phyloP scores from a whole-genome alignment of 2,329 filamentous ascomycete species.

The Aspergillus felis region DNA sequence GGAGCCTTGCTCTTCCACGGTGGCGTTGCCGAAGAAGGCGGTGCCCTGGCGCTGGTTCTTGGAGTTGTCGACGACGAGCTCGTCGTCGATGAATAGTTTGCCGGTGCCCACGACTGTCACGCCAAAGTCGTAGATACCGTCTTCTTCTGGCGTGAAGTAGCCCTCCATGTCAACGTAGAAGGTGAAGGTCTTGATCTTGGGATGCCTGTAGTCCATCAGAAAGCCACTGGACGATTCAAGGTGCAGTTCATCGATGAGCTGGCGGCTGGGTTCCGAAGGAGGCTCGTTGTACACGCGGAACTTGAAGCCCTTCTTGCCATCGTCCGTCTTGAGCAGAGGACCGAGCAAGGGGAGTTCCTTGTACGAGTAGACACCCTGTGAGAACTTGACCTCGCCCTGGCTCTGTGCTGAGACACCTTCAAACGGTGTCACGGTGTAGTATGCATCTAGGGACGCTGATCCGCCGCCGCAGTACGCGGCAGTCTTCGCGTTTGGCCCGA shows the following conservation, averaged over 20 bases:
- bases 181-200: slow-evolving; percentile 48
- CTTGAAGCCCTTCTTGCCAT: slow-evolving; percentile 56
- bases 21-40: slow-evolving; percentile 63
- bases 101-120: slow-evolving; percentile 63
- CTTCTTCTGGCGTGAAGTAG: slow-evolving; percentile 56
- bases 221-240: slow-evolving; percentile 44
- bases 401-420: slow-evolving; percentile 40
- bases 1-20: slow-evolving; percentile 59
- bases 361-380: slow-evolving; percentile 62
- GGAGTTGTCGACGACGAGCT: slow-evolving; percentile 62
- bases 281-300: slow-evolving; percentile 62
- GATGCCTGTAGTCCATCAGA: slow-evolving; percentile 53
- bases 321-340: slow-evolving; percentile 47
- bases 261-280: slow-evolving; percentile 45
- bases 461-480: slow-evolving; percentile 58
- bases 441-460: slow-evolving; percentile 53
- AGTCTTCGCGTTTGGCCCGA: slow-evolving; percentile 52
- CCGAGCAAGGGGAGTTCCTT: slow-evolving; percentile 60
- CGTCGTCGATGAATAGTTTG: slow-evolving; percentile 60
- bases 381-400: slow-evolving; percentile 43
- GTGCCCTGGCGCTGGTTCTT: slow-evolving; percentile 61
- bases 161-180: slow-evolving; percentile 63
- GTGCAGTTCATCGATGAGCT: slow-evolving; percentile 50
- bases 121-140: slow-evolving; percentile 62
- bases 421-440: slow-evolving; percentile 44